Percentiles rank a stretch among this genome's conserved stretches.
Evolutionary conservation across 805 yeast species (phyloP).

Genomic region (Dipodascopsis tothii): DNA sequence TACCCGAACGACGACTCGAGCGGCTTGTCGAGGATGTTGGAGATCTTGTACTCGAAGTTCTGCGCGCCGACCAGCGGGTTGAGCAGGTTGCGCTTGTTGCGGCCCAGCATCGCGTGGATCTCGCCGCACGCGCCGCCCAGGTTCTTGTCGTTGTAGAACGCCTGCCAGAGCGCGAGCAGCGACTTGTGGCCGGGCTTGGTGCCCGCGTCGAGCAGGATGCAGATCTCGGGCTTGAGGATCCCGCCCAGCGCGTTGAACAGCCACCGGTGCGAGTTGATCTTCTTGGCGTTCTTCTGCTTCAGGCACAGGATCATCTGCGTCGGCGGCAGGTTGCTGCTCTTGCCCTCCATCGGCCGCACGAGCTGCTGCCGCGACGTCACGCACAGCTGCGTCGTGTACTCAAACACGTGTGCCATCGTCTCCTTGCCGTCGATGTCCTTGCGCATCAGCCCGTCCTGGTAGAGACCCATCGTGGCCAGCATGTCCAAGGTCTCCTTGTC

Average conservation of each 20-base stretch:
- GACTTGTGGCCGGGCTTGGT: constrained; percentile 55
- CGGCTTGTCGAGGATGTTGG: constrained; percentile 61
- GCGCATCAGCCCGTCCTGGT: constrained; percentile 60
- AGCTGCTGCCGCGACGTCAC: constrained; percentile 39
- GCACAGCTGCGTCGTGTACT: constrained; percentile 50
- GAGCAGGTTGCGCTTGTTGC: constrained; percentile 40
- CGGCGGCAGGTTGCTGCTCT: constrained; percentile 50
- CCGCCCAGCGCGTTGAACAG: constrained; percentile 58
- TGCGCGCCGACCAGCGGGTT: constrained; percentile 61
- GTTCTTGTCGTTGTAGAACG: constrained; percentile 48
- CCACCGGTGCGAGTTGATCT: constrained; percentile 64
- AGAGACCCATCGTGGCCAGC: constrained; percentile 57
- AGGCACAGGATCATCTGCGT: constrained; percentile 55
- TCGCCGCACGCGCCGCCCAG: constrained; percentile 73
- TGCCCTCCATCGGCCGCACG: constrained; percentile 48
- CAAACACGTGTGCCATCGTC: constrained; percentile 59
- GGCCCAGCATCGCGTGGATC: constrained; percentile 52
- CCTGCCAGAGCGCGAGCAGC: constrained; percentile 54
- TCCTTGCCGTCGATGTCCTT: constrained; percentile 51
- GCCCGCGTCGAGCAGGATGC: constrained; percentile 55
- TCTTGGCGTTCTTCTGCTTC: constrained; percentile 56
- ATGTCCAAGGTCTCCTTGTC: constrained; percentile 56
- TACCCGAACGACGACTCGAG: constrained; percentile 59
- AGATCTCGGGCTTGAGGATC: constrained; percentile 50
- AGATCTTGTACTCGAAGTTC: constrained; percentile 54